These are phyloP conservation scores for Astragalus membranaceus DNA, from an alignment of 306 rosid species.

Conservation along the genomic window DNA sequence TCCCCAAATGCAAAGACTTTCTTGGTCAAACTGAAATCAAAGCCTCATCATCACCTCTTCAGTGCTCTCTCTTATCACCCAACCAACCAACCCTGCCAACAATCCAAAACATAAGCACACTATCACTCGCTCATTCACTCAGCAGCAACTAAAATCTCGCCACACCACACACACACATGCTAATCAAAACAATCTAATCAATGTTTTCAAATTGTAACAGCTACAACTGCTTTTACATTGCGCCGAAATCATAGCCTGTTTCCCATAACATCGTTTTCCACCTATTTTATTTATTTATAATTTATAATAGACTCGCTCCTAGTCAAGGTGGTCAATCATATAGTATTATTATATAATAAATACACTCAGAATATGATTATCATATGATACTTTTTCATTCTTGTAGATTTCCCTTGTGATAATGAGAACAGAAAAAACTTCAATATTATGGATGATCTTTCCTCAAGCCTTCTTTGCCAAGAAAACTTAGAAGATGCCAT, in stretches of 20 bases:
- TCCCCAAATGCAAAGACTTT: constrained; percentile 13
- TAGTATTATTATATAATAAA: not conserved
- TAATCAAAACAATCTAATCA: not conserved
- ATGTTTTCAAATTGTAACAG: constrained; percentile 30
- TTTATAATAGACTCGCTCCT: too few species aligned
- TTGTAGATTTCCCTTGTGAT: not conserved
- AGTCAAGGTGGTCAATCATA: constrained; percentile 7
- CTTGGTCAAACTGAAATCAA: constrained; percentile 41
- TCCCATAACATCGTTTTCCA: too few species aligned
- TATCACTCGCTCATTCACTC: too few species aligned
- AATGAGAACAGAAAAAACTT: not conserved
- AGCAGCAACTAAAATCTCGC: constrained; percentile 2
- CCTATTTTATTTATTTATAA: not conserved
- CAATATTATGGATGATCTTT: constrained; percentile 32
- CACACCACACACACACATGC: not conserved
- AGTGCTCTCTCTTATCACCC: not conserved
- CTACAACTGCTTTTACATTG: constrained; percentile 11
- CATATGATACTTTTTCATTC: not conserved
- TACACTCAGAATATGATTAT: not conserved
- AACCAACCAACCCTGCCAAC: not conserved
- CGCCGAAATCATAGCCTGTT: constrained; percentile 27
- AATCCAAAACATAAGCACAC: not conserved
- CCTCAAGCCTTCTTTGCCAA: constrained; percentile 39
- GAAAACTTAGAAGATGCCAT: constrained; percentile 38
- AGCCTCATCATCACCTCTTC: constrained; percentile 31